These are phyloP conservation scores for Ganoderma leucocontextum DNA, from an alignment of 1,284 basidiomycete species.

Conservation along the genomic window DNA sequence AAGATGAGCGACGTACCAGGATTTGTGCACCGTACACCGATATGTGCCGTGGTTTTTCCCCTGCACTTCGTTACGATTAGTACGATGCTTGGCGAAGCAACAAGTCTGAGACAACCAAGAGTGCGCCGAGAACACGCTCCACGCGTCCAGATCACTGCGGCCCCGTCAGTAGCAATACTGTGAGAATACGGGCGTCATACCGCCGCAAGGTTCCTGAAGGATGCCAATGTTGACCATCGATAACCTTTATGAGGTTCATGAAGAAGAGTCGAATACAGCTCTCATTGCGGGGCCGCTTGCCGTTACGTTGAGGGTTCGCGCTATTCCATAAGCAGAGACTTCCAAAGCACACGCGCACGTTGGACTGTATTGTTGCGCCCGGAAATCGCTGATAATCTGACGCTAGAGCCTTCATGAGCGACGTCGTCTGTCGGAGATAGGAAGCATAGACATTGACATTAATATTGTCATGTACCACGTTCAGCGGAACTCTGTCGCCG, in stretches of 20 bases:
- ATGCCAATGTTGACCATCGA: neutral
- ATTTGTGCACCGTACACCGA: neutral
- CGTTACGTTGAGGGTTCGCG: neutral
- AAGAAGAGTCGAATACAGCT: neutral
- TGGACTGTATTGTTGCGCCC: neutral
- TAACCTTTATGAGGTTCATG: neutral
- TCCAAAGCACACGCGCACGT: neutral
- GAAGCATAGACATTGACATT: neutral
- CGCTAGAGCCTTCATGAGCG: constrained; percentile 3
- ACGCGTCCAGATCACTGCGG: constrained; percentile 3
- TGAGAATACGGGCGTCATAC: neutral
- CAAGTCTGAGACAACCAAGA: neutral
- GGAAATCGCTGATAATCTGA: neutral
- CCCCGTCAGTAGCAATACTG: neutral
- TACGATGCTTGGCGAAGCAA: neutral
- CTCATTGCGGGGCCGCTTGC: neutral
- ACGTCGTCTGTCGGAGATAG: constrained; percentile 2
- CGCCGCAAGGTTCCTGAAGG: neutral
- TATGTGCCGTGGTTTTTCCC: neutral
- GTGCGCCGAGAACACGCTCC: neutral
- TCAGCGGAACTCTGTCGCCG: neutral
- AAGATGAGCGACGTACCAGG: neutral
- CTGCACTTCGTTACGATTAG: neutral
- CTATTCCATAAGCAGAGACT: neutral
- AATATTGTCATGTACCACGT: neutral